Conservation (phyloP, 2,329 filamentous ascomycete genomes). For the Penicillium corylophilum region DNA sequence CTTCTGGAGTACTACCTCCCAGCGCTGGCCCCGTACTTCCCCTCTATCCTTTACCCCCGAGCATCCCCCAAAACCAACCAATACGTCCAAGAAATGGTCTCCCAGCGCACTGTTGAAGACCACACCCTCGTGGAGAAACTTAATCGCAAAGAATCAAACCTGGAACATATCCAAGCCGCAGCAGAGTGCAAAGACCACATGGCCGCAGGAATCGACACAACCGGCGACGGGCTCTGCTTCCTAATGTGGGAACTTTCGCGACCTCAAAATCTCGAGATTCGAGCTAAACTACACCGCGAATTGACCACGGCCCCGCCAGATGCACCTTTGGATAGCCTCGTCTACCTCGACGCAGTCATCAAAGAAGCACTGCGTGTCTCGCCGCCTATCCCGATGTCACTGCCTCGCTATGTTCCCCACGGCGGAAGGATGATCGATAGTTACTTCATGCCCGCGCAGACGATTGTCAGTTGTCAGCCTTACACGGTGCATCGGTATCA, state of each 20-base stretch:
- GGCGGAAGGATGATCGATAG: slow-evolving; percentile 45
- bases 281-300: slow-evolving; percentile 56
- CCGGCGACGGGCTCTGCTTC: slow-evolving; percentile 67
- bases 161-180: slow-evolving; percentile 58
- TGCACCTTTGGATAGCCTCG: slow-evolving; percentile 42
- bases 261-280: slow-evolving; percentile 53
- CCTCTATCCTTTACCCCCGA: slow-evolving; percentile 54
- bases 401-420: slow-evolving; percentile 46
- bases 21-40: slow-evolving; percentile 47
- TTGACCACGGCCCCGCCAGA: slow-evolving; percentile 43
- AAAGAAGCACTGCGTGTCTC: slow-evolving; percentile 61
- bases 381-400: slow-evolving; percentile 52
- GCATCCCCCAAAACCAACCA: slow-evolving; percentile 59
- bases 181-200: slow-evolving; percentile 72
- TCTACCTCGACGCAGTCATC: slow-evolving; percentile 63
- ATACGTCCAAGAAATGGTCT: slow-evolving; percentile 57
- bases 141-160: slow-evolving; percentile 50
- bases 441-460: slow-evolving; percentile 33
- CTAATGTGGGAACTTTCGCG: slow-evolving; percentile 70
- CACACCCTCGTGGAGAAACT: slow-evolving; percentile 63
- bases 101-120: slow-evolving; percentile 47
- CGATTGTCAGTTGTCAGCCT: slow-evolving; percentile 41
- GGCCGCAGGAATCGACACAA: slow-evolving; percentile 71
- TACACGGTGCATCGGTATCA: slow-evolving; percentile 38
- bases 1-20: slow-evolving; percentile 60